A percentile compares a stretch with the other conserved stretches of the same genome.
phyloP scores from a whole-genome alignment of 768 basidiomycete species.

The Tylopilus cervinicoccineus region DNA sequence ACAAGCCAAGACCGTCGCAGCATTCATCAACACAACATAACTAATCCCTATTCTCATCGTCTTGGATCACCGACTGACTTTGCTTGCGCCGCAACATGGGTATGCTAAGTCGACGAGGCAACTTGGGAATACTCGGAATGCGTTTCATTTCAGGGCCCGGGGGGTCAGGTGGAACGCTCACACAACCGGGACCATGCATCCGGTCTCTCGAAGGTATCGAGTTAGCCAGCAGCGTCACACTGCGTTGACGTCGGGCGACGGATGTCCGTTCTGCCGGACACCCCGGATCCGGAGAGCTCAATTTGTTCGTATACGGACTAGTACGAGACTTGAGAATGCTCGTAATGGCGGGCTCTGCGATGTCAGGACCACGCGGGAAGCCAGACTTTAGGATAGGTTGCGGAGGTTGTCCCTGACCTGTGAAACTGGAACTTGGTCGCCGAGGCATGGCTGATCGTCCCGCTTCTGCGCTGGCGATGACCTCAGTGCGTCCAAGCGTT shows the following conservation, averaged over 20 bases:
- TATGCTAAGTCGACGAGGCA: constrained; percentile 28
- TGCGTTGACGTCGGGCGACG: constrained; percentile 11
- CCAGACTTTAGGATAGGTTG: constrained; percentile 1
- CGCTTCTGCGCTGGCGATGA: neutral
- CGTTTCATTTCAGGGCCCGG: constrained; percentile 7
- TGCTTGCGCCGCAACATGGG: constrained; percentile 28
- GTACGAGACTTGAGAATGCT: constrained; percentile 16
- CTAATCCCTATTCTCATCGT: neutral
- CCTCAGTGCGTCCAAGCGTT: constrained; percentile 10
- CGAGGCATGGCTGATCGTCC: constrained; percentile 6
- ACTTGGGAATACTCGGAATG: constrained; percentile 19
- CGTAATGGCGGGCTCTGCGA: constrained; percentile 7
- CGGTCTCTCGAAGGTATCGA: constrained; percentile 3
- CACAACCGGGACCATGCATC: neutral
- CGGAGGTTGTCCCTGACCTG: neutral
- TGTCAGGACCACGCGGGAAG: constrained; percentile 4
- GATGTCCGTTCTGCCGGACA: neutral
- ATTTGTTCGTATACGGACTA: constrained; percentile 4
- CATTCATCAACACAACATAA: neutral
- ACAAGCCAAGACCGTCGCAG: too few species aligned
- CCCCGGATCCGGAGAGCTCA: neutral
- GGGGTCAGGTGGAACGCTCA: neutral
- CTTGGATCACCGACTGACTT: constrained; percentile 8
- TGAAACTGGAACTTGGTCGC: constrained; percentile 14
- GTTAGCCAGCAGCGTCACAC: constrained; percentile 21